These are phyloP conservation scores for Pleurotus tuoliensis DNA, from an alignment of 768 basidiomycete species.

Conservation along the genomic window DNA sequence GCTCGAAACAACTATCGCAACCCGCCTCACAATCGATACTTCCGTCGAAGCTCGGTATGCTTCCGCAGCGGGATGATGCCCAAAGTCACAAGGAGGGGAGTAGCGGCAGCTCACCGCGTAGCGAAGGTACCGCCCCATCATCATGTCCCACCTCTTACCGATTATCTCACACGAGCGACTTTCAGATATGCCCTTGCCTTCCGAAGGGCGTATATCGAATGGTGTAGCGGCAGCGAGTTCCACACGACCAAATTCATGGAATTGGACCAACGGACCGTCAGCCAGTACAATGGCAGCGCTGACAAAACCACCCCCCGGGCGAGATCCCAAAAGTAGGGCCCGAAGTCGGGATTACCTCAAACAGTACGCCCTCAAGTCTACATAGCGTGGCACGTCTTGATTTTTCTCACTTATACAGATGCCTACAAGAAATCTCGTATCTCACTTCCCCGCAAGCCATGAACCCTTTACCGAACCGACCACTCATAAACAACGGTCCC, in stretches of 20 bases:
- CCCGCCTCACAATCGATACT: conserved; percentile 53
- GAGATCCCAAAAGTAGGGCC: conserved; percentile 95
- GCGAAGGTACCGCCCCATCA: conserved; percentile 56
- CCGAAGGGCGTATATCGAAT: conserved; percentile 64
- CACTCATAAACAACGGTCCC: conserved; percentile 63
- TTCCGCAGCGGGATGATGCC: conserved; percentile 69
- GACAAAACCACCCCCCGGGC: conserved; percentile 72
- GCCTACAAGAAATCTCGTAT: conserved; percentile 97
- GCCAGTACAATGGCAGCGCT: conserved; percentile 32
- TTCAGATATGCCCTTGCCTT: conserved; percentile 65
- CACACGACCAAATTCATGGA: conserved; percentile 54
- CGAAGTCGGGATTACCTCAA: conserved; percentile 96
- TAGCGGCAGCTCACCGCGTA: conserved; percentile 78
- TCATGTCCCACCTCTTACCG: not conserved
- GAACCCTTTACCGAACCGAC: conserved; percentile 91
- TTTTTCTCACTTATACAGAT: conserved; percentile 41
- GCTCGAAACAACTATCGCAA: conserved; percentile 77
- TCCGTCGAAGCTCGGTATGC: conserved; percentile 60
- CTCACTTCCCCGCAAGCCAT: conserved; percentile 95
- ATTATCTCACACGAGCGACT: not conserved
- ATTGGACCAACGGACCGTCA: conserved; percentile 43
- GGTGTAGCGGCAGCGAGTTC: conserved; percentile 45
- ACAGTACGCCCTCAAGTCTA: conserved; percentile 55
- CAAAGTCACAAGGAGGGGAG: conserved; percentile 77
- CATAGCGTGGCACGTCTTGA: conserved; percentile 10